Evolutionary conservation across 1,284 basidiomycete species (phyloP).

Genomic region (Pseudozyma hubeiensis): DNA sequence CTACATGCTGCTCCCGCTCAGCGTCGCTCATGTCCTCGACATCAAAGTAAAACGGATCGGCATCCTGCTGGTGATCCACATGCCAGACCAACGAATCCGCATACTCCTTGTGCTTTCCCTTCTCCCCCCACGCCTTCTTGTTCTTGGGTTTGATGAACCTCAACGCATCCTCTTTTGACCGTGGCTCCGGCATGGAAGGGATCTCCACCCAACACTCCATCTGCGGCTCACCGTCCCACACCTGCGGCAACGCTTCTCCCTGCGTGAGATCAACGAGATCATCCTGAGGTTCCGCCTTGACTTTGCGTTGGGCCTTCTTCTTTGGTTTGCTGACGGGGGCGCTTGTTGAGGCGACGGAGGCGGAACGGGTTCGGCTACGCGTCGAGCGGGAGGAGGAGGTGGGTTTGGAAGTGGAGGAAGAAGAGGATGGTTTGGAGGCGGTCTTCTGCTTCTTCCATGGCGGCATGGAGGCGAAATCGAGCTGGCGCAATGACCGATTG

Average conservation of each 20-base stretch:
- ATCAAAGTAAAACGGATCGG: conserved; percentile 25
- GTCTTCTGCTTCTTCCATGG: conserved; percentile 22
- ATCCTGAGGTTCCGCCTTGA: conserved; percentile 6
- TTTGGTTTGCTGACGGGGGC: conserved; percentile 1
- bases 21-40: conserved; percentile 16
- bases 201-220: conserved; percentile 32
- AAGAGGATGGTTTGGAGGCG: not conserved
- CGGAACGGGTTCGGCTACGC: conserved; percentile 27
- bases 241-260: not conserved
- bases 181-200: not conserved
- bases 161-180: conserved; percentile 19
- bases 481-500: no score
- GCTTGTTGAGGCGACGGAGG: conserved; percentile 10
- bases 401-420: conserved; percentile 6
- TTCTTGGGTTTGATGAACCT: conserved; percentile 17
- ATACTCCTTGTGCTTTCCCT: conserved; percentile 16
- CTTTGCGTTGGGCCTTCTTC: not conserved
- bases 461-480: conserved; percentile 8
- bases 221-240: conserved; percentile 9
- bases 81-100: conserved; percentile 10
- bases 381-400: conserved; percentile 15
- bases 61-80: conserved; percentile 6
- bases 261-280: not conserved
- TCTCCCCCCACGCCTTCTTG: conserved; percentile 5
- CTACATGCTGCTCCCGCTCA: not conserved